Base-by-base conservation (phyloP, 2,329 filamentous ascomycete genomes). In the Epichloe glyceriae region DNA sequence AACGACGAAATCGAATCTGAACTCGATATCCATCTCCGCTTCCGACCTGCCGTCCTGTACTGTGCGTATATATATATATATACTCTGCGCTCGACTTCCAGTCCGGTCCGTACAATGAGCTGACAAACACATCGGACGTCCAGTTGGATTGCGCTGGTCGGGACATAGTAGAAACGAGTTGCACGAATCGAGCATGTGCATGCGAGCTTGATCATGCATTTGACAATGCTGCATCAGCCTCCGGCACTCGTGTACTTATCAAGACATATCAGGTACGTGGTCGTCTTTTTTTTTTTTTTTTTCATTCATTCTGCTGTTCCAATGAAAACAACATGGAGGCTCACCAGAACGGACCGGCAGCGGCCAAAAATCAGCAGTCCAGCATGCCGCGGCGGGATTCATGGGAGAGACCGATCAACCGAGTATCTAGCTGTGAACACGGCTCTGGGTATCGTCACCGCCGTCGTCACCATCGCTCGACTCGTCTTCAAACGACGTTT, bases 401-500 rank as follows among this genome's bases (percentile, higher is more conserved):
- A 20, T 3, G n/a, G 3, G 33, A 15, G 45, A 34, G 40, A 48
- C 22, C 42, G 33, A 26, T n/a, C 50, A 3, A 10, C 3, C 34
- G 35, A 40, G 15, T 49, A 52, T 15, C 34, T 49, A 8, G 41
- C 14, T 20, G 6, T 46, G 22, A 52, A 52, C 38, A 12, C 49
- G 34, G 19, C 33, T n/a, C 47, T 52, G 4, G 42, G 42, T 35
- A 37, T 72, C 5, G 61, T 66, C 8, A 63, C 57, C 51, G 56
- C 64, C 52, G 66, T 71, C 53, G 59, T 70, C 26, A 57, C 65
- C 12, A 55, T 67, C 17, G 35, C 42, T 5, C 69, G 71, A 42
- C 59, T 71, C 5, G 56, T 56, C 15, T 61, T 57, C 46, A 62
- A 59, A 46, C 59, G 67, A 34, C 5, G 19, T 22, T 60, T 50